Evolutionary conservation across 2,329 filamentous ascomycete species (phyloP).

Genomic region (Hymenoscyphus occultus): DNA sequence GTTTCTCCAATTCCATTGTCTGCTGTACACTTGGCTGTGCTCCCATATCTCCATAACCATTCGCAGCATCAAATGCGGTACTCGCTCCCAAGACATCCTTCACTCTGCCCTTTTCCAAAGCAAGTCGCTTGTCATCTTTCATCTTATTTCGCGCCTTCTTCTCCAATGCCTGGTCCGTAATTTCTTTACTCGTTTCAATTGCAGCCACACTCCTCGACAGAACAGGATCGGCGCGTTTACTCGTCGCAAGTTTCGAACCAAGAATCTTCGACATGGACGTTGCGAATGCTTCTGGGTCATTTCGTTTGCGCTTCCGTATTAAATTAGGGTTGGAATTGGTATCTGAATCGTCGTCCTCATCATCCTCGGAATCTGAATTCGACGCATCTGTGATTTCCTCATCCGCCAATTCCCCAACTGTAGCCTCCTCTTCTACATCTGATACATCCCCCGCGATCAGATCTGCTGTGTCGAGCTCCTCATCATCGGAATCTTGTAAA

Average conservation of each 20-base stretch:
- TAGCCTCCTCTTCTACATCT: constrained; percentile 29
- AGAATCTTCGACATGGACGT: constrained; percentile 93
- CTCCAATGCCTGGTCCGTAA: constrained; percentile 75
- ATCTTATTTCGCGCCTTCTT: constrained; percentile 76
- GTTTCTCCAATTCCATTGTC: constrained; percentile 70
- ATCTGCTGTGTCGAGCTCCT: constrained; percentile 31
- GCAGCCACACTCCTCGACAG: constrained; percentile 78
- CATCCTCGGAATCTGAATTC: constrained; percentile 38
- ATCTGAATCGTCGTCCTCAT: constrained; percentile 39
- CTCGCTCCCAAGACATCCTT: constrained; percentile 73
- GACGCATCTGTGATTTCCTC: constrained; percentile 38
- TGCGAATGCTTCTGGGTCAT: constrained; percentile 87
- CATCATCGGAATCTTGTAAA: constrained; percentile 42
- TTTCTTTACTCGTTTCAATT: constrained; percentile 66
- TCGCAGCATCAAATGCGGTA: constrained; percentile 50
- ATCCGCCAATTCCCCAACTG: constrained; percentile 25
- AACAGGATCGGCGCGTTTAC: constrained; percentile 85
- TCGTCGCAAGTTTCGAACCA: constrained; percentile 77
- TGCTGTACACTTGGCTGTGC: constrained; percentile 49
- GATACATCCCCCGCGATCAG: constrained; percentile 28
- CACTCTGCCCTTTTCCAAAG: constrained; percentile 81
- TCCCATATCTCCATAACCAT: constrained; percentile 38
- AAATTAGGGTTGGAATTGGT: constrained; percentile 42
- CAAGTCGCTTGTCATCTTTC: constrained; percentile 74
- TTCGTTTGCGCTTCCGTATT: constrained; percentile 70